Evolutionary conservation across 164 flowering plant species (phyloP), one percentile per base, ranked within the genome.

Genomic region (Stephania yunnanensis): DNA sequence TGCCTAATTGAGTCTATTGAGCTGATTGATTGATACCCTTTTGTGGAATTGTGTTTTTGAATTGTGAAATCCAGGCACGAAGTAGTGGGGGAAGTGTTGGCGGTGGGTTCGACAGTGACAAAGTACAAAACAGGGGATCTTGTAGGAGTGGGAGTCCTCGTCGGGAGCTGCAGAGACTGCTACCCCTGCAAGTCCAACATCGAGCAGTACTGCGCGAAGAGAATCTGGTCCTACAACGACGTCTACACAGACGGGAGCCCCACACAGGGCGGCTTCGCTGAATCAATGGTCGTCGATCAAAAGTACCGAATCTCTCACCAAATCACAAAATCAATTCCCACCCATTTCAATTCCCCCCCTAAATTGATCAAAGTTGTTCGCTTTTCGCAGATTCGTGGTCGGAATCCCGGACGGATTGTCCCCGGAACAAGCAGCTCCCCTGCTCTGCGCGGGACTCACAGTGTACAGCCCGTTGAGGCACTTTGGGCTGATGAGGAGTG

Each of bases 121-220:
- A 71, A 71, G 19, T 76, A 48, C 66, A 76, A 71, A 31, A 44
- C 68, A 3, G 78, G 78, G n/a, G 78, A 76, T 7, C 7, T 31
- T 11, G 74, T 76, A n/a, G 78, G 78, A 66, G 75, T 76, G 5
- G 78, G 78, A 4, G 7, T 31, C 6, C 70, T 76, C 1, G 71
- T 76, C 20, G 78, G 75, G 52, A 48, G 74, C 52, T 76, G 78
- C 53, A 71, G 78, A 42, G 12, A 68, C 31, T 95, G 99, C 78
- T 50, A 79, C 1, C 88, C 92, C 0, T 95, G 99, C 83, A 77
- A 86, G 13, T 70, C 89, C 5, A 94, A 90, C 74, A 79, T 83
- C 44, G 99, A 93, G 83, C 98, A 95, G 22, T 95, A 95, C 84
- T 93, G 98, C 85, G 86, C 81, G 83, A 92, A 95, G 89, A 88